phyloP scores from a whole-genome alignment of 805 yeast species.

The Scheffersomyces lignosus region DNA sequence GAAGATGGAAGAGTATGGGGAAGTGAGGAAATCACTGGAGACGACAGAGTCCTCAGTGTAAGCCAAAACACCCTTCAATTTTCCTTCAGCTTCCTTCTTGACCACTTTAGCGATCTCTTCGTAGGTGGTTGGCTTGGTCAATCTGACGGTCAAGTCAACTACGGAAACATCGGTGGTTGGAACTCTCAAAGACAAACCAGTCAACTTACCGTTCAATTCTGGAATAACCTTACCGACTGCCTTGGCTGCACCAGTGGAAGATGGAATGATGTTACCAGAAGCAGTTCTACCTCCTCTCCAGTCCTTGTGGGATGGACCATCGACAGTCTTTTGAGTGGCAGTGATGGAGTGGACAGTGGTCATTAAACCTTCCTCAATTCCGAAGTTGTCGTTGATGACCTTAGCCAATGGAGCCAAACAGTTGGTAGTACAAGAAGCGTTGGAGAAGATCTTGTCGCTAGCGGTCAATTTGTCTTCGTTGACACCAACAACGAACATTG shows the following conservation, averaged over 20 bases:
- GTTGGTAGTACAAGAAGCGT: constrained; percentile 96
- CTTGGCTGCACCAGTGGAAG: constrained; percentile 97
- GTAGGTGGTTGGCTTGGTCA: constrained; percentile 73
- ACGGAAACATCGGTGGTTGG: constrained; percentile 94
- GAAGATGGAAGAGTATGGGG: constrained; percentile 82
- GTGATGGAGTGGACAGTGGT: constrained; percentile 96
- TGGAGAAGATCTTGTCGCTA: constrained; percentile 76
- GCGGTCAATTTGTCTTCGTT: constrained; percentile 76
- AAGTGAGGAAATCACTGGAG: constrained; percentile 84
- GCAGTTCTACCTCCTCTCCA: constrained; percentile 99
- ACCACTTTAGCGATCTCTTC: constrained; percentile 78
- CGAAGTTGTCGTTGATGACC: constrained; percentile 81
- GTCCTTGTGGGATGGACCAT: constrained; percentile 96
- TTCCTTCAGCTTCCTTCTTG: constrained; percentile 75
- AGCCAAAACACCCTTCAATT: constrained; percentile 79
- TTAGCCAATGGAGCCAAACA: constrained; percentile 94
- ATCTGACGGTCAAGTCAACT: constrained; percentile 86
- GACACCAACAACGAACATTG: constrained; percentile 94
- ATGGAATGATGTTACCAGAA: constrained; percentile 92
- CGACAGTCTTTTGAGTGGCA: constrained; percentile 95
- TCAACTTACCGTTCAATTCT: constrained; percentile 85
- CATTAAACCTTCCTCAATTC: constrained; percentile 91
- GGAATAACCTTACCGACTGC: constrained; percentile 96
- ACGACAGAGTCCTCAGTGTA: constrained; percentile 94
- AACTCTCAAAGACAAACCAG: constrained; percentile 92